Evolutionary conservation across 106 monocot species (phyloP).

Genomic region (Ottelia alismoides): DNA sequence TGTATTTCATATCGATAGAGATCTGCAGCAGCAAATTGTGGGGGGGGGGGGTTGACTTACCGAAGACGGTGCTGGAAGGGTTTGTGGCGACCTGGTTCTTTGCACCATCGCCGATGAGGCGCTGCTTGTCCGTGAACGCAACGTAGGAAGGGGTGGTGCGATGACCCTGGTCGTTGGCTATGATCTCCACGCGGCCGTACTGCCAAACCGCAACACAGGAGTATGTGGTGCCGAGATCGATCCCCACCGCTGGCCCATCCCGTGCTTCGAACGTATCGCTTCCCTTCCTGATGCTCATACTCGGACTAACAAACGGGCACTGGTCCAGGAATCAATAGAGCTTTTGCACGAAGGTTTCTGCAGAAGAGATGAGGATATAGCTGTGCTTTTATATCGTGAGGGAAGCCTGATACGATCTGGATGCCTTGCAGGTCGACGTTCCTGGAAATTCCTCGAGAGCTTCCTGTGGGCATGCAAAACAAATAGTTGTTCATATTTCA

Average conservation of each 20-base stretch:
- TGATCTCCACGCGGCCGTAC: background rate
- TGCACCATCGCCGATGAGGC: background rate
- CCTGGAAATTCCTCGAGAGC: no score
- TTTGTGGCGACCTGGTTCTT: background rate
- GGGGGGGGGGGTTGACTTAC: background rate
- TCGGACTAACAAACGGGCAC: no score
- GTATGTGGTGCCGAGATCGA: conserved; percentile 6
- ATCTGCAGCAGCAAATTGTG: background rate
- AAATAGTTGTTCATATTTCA: no score
- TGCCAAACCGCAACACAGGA: background rate
- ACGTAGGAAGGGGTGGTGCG: background rate
- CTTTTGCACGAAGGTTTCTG: no score
- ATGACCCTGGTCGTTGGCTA: conserved; percentile 3
- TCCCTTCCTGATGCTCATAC: no score
- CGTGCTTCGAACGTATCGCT: no score
- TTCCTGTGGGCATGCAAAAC: no score
- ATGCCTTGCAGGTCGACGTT: no score
- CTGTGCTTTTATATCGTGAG: no score
- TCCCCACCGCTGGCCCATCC: conserved; percentile 2
- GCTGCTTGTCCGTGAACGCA: conserved; percentile 2
- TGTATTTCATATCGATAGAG: background rate
- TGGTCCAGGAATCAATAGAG: no score
- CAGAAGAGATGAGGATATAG: no score
- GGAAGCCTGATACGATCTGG: no score
- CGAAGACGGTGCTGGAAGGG: conserved; percentile 4